phyloP scores from a whole-genome alignment of 345 rosid genomes.

The Heritiera littoralis region DNA sequence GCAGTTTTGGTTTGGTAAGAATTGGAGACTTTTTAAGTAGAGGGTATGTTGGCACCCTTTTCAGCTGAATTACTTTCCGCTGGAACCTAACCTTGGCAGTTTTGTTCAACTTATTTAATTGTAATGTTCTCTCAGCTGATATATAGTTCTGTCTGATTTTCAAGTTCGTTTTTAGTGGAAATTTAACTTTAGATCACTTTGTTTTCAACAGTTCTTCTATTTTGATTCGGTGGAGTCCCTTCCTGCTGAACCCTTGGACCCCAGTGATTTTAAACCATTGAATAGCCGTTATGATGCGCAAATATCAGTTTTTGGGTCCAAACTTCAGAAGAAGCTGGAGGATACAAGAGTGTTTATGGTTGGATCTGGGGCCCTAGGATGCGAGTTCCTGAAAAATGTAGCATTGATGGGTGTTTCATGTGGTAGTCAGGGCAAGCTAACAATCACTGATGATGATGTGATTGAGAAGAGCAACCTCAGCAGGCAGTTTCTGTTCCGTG shows the following conservation, averaged over 20 bases:
- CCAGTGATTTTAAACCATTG: slow-evolving; percentile 64
- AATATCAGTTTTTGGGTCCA: slow-evolving; percentile 88
- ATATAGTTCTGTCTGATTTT: not conserved
- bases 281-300: slow-evolving; percentile 92
- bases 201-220: slow-evolving; percentile 69
- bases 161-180: not conserved
- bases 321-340: slow-evolving; percentile 86
- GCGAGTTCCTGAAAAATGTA: slow-evolving; percentile 89
- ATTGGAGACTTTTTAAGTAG: no score
- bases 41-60: not conserved
- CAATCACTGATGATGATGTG: slow-evolving; percentile 95
- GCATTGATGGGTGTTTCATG: slow-evolving; percentile 97
- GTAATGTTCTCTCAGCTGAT: not conserved
- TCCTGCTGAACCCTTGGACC: slow-evolving; percentile 63
- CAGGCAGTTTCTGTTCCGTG: slow-evolving; percentile 94
- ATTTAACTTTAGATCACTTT: slow-evolving; percentile 24
- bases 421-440: slow-evolving; percentile 73
- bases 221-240: slow-evolving; percentile 92
- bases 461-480: slow-evolving; percentile 98
- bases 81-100: not conserved
- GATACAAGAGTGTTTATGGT: slow-evolving; percentile 76
- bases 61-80: not conserved
- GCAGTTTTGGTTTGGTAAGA: not conserved
- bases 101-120: not conserved
- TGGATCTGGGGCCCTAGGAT: slow-evolving; percentile 96